phyloP scores from a whole-genome alignment of 768 basidiomycete species.

The Kwoniella newhampshirensis region DNA sequence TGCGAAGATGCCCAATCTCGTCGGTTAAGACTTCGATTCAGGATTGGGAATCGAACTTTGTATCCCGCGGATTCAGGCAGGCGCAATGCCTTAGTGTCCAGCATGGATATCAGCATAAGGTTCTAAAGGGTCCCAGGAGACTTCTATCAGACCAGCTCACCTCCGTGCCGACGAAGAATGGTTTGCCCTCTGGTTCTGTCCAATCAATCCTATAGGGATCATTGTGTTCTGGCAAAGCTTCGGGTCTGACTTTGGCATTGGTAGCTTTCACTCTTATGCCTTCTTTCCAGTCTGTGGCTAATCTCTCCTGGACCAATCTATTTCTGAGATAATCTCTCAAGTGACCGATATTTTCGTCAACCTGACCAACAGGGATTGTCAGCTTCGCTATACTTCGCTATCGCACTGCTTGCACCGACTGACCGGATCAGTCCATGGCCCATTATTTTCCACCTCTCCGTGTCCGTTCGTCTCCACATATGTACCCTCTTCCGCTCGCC shows the following conservation, averaged over 20 bases:
- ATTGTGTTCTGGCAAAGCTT: constrained; percentile 78
- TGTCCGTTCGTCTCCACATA: constrained; percentile 15
- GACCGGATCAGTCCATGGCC: constrained; percentile 25
- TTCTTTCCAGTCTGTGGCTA: constrained; percentile 53
- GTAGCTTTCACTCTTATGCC: constrained; percentile 55
- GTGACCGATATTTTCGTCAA: constrained; percentile 69
- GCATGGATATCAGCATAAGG: constrained; percentile 4
- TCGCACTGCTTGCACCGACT: constrained; percentile 1
- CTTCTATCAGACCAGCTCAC: too few species aligned
- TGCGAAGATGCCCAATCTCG: constrained; percentile 66
- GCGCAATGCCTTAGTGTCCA: constrained; percentile 31
- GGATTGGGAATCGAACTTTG: constrained; percentile 76
- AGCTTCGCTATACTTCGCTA: not conserved
- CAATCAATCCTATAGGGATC: constrained; percentile 82
- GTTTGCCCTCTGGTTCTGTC: constrained; percentile 67
- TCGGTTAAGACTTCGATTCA: constrained; percentile 77
- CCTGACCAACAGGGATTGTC: too few species aligned
- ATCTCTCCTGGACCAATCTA: constrained; percentile 59
- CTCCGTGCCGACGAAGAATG: constrained; percentile 35
- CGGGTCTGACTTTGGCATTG: constrained; percentile 79
- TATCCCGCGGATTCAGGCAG: constrained; percentile 66
- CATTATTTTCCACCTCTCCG: constrained; percentile 18
- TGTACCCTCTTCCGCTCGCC: constrained; percentile 16
- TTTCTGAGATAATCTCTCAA: constrained; percentile 53
- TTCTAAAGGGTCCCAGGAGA: not conserved